These are phyloP conservation scores for Mycena alexandri DNA, from an alignment of 768 basidiomycete species.

Conservation along the genomic window DNA sequence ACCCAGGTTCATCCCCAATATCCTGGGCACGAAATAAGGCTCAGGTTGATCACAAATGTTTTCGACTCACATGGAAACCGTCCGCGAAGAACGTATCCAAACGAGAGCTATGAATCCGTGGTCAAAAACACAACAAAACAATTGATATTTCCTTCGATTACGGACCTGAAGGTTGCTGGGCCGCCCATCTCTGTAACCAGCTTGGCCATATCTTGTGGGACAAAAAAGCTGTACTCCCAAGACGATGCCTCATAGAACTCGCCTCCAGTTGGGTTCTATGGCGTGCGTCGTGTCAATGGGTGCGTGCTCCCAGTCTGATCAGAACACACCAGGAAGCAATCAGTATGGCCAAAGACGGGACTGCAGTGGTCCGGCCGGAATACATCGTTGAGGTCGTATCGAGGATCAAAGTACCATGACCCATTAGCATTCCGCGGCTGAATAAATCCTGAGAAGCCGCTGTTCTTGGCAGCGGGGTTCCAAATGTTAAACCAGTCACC, in stretches of 20 bases:
- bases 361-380: constrained; percentile 39
- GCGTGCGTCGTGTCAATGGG: background rate
- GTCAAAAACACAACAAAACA: background rate
- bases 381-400: constrained; percentile 30
- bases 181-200: constrained; percentile 31
- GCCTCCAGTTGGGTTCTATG: constrained; percentile 26
- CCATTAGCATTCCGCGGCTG: constrained; percentile 33
- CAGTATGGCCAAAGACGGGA: constrained; percentile 31
- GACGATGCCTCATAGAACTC: constrained; percentile 39
- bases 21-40: constrained; percentile 9
- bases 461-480: constrained; percentile 34
- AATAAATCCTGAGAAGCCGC: constrained; percentile 34
- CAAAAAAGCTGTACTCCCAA: constrained; percentile 36
- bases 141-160: background rate
- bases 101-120: constrained; percentile 23
- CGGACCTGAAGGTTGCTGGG: constrained; percentile 32
- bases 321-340: constrained; percentile 32
- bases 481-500: constrained; percentile 38
- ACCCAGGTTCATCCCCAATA: constrained; percentile 37
- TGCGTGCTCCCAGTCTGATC: too few relatives aligned
- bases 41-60: background rate
- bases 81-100: constrained; percentile 34
- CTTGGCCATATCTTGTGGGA: constrained; percentile 36
- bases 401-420: constrained; percentile 36
- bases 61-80: constrained; percentile 23